These are phyloP conservation scores for Blepharisma japonicum DNA, from an alignment of 73 alveolate species.

Conservation along the genomic window DNA sequence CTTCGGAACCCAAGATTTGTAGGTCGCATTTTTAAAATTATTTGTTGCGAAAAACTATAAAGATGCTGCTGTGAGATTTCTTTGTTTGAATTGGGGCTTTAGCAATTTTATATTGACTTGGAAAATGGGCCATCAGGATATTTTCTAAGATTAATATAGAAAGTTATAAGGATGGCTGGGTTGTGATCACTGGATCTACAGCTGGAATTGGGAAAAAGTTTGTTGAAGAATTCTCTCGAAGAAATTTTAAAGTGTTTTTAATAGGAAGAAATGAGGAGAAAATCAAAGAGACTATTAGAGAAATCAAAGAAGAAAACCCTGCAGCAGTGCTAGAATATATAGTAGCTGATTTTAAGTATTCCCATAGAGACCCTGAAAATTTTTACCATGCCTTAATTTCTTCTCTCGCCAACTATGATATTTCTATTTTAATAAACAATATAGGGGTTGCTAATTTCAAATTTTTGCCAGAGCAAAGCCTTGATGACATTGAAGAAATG, in stretches of 20 bases:
- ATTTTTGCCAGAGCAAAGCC: background rate
- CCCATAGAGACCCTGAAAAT: constrained; percentile 26
- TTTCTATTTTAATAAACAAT: constrained; percentile 17
- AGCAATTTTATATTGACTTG: no score
- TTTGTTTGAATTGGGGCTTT: no score
- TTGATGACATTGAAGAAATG: background rate
- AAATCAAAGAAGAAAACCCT: constrained; percentile 30
- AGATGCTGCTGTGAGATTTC: no score
- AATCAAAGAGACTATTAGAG: constrained; percentile 49
- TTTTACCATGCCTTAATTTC: background rate
- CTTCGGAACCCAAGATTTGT: constrained; percentile 44
- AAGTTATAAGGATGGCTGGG: constrained; percentile 50
- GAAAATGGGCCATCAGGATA: no score
- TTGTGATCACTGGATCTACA: constrained; percentile 76
- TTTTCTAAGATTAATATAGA: background rate
- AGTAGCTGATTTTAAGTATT: constrained; percentile 1
- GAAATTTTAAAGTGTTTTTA: constrained; percentile 59
- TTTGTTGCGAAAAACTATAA: background rate
- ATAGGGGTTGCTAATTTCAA: background rate
- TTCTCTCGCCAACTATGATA: background rate
- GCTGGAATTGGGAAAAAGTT: constrained; percentile 66
- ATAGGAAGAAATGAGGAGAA: constrained; percentile 65
- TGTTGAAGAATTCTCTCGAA: constrained; percentile 53
- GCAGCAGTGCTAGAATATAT: no score
- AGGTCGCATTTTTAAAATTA: constrained; percentile 47